These are phyloP conservation scores for Aspergillus uvarum DNA, from an alignment of 2,329 filamentous ascomycete species.

Conservation along the genomic window DNA sequence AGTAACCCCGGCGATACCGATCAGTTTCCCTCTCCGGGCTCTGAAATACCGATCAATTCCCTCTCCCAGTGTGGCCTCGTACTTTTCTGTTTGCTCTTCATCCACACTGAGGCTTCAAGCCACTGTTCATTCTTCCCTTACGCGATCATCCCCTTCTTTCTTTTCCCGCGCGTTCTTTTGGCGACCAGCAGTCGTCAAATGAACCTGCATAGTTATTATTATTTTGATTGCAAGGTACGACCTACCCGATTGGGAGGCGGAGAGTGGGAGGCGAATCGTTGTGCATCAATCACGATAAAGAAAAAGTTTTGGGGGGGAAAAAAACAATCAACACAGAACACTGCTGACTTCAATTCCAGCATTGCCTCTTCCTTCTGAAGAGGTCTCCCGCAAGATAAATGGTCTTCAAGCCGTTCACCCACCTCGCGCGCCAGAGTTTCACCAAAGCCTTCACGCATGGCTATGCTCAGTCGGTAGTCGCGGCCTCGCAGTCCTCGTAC, in stretches of 20 bases:
- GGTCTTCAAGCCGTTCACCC: slow-evolving; percentile 68
- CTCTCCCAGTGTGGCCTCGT: slow-evolving; percentile 1
- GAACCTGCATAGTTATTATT: slow-evolving; percentile 81
- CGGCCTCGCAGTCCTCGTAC: slow-evolving; percentile 84
- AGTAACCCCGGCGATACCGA: slow-evolving; percentile 14
- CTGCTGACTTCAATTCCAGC: slow-evolving; percentile 27
- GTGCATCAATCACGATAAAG: not conserved
- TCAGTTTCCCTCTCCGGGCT: slow-evolving; percentile 14
- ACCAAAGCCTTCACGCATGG: slow-evolving; percentile 96
- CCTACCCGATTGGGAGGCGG: not conserved
- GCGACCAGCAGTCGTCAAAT: slow-evolving; percentile 88
- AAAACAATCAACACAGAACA: slow-evolving; percentile 16
- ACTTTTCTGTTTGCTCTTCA: slow-evolving; percentile 5
- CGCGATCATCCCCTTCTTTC: slow-evolving; percentile 7
- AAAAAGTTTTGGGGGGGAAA: not conserved
- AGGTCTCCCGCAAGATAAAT: slow-evolving; percentile 78
- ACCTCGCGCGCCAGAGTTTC: slow-evolving; percentile 95
- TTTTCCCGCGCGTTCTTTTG: slow-evolving; percentile 77
- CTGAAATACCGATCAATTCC: slow-evolving; percentile 20
- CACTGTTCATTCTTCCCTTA: slow-evolving; percentile 2
- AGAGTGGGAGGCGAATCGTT: not conserved
- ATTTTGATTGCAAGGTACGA: slow-evolving; percentile 64
- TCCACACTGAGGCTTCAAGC: slow-evolving; percentile 1
- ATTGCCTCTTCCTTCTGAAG: slow-evolving; percentile 63
- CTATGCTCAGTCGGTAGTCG: slow-evolving; percentile 96